A percentile compares a stretch with the other conserved stretches of the same genome.
phyloP scores from a whole-genome alignment of 371 early-diverging fungal species.

The Mortierella sp. region DNA sequence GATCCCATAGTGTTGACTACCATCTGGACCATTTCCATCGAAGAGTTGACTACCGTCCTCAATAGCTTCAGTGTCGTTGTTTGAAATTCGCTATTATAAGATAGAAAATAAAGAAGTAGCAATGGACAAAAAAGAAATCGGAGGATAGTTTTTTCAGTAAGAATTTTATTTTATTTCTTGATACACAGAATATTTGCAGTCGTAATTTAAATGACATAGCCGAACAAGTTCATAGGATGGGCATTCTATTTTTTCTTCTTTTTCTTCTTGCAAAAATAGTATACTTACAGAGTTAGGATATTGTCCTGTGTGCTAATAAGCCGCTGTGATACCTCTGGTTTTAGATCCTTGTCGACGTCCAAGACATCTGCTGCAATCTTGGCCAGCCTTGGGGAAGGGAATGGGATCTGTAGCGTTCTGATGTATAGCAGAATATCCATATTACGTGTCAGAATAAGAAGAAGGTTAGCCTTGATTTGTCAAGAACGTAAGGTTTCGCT shows the following conservation, averaged over 20 bases:
- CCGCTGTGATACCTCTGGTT: conserved; percentile 52
- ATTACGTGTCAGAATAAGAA: neutral
- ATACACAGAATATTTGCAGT: too few relatives aligned
- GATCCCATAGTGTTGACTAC: conserved; percentile 53
- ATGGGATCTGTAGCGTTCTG: conserved; percentile 51
- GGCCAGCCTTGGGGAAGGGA: conserved; percentile 48
- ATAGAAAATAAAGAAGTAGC: neutral
- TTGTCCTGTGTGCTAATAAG: conserved; percentile 41
- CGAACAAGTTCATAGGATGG: neutral
- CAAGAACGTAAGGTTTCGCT: too few relatives aligned
- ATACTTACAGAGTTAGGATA: conserved; percentile 36
- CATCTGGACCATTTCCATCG: conserved; percentile 55
- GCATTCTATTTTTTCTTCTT: neutral
- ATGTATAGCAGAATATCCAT: neutral
- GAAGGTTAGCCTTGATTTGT: too few relatives aligned
- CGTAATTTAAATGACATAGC: neutral
- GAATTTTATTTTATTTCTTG: too few relatives aligned
- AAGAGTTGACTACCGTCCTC: conserved; percentile 52
- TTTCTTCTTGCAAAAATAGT: neutral
- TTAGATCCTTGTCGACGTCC: conserved; percentile 55
- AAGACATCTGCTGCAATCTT: conserved; percentile 51
- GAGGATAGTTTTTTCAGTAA: neutral
- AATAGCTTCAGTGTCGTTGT: conserved; percentile 48
- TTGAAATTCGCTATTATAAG: conserved; percentile 39
- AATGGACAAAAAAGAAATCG: conserved; percentile 3